These are phyloP conservation scores for Orbilia brochopaga DNA, from an alignment of 2,329 filamentous ascomycete species.

Conservation along the genomic window DNA sequence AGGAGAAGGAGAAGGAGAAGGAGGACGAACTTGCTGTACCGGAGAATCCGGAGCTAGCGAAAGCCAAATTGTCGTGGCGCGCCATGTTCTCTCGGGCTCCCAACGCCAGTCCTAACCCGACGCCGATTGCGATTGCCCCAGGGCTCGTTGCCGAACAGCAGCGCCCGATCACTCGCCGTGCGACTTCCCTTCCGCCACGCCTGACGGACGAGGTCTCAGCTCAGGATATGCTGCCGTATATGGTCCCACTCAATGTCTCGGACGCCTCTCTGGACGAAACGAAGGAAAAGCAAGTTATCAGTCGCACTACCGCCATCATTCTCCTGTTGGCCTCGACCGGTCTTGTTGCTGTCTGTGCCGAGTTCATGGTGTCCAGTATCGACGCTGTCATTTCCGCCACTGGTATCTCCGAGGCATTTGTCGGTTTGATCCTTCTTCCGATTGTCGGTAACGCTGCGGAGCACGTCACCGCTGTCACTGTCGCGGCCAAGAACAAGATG, in stretches of 20 bases:
- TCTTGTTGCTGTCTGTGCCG: slow-evolving; percentile 71
- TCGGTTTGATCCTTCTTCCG: slow-evolving; percentile 74
- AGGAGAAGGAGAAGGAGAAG: not conserved
- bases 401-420: slow-evolving; percentile 69
- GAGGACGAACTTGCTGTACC: slow-evolving; percentile 6
- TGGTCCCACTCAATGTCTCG: slow-evolving; percentile 48
- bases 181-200: slow-evolving; percentile 75
- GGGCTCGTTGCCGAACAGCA: slow-evolving; percentile 66
- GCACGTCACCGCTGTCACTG: slow-evolving; percentile 73
- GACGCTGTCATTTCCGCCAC: slow-evolving; percentile 67
- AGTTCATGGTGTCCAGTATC: slow-evolving; percentile 73
- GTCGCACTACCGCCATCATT: slow-evolving; percentile 63
- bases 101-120: slow-evolving; percentile 53
- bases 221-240: slow-evolving; percentile 38
- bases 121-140: slow-evolving; percentile 63
- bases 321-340: slow-evolving; percentile 69
- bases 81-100: slow-evolving; percentile 48
- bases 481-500: slow-evolving; percentile 77
- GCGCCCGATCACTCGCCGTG: slow-evolving; percentile 62
- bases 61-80: slow-evolving; percentile 30
- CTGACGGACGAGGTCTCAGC: slow-evolving; percentile 61
- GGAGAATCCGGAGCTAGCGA: slow-evolving; percentile 29
- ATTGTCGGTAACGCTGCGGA: slow-evolving; percentile 77
- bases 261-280: slow-evolving; percentile 43
- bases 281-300: slow-evolving; percentile 54